Evolutionary conservation across 176 grass and related monocot species (phyloP).

Genomic region (Raddia guianensis): DNA sequence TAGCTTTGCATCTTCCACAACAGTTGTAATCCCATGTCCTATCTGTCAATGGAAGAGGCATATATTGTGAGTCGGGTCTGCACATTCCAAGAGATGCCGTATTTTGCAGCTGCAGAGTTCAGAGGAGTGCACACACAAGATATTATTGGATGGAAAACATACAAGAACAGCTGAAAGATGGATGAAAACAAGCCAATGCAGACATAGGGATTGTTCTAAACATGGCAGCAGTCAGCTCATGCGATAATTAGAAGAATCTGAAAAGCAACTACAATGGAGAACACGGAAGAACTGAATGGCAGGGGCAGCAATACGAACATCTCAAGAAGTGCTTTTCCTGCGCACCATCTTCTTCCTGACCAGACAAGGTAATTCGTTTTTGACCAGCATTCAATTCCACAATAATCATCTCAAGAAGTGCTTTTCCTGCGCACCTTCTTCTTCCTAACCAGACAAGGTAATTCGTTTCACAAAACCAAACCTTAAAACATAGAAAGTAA

Average conservation of each 20-base stretch:
- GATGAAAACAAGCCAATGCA: background rate
- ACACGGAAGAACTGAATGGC: background rate
- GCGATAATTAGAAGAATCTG: slow-evolving; percentile 35
- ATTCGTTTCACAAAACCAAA: background rate
- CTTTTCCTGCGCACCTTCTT: slow-evolving; percentile 71
- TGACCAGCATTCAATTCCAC: too few species aligned
- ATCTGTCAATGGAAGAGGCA: background rate
- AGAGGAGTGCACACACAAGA: background rate
- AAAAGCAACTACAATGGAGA: slow-evolving; percentile 36
- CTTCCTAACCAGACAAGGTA: slow-evolving; percentile 54
- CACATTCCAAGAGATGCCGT: slow-evolving; percentile 5
- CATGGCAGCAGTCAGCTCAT: slow-evolving; percentile 10
- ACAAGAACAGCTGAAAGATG: background rate
- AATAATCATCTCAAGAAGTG: too few species aligned
- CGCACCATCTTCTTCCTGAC: slow-evolving; percentile 76
- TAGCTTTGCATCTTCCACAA: background rate
- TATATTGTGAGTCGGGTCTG: slow-evolving; percentile 15
- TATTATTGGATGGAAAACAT: slow-evolving; percentile 8
- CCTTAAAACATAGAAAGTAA: slow-evolving; percentile 1
- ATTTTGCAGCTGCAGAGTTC: slow-evolving; percentile 1
- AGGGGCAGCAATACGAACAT: background rate
- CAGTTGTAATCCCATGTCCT: background rate
- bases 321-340: slow-evolving; percentile 50
- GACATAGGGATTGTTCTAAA: slow-evolving; percentile 39
- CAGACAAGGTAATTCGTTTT: slow-evolving; percentile 32